Evolutionary conservation across 1,284 basidiomycete genomes (phyloP).

Genomic region (Malassezia arunalokei): DNA sequence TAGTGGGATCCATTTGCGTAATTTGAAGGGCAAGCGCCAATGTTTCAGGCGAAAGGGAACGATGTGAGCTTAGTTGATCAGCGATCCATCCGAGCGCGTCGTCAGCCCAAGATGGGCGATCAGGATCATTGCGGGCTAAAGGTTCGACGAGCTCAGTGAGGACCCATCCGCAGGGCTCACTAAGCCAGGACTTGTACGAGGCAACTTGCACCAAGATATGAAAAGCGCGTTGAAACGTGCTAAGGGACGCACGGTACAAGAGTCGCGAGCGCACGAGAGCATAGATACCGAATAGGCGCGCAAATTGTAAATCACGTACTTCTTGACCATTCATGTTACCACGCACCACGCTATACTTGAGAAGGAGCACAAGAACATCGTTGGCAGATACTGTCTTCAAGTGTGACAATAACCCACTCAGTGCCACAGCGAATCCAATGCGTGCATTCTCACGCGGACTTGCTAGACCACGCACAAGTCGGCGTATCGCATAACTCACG

Average conservation of each 20-base stretch:
- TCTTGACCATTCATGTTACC: conserved; percentile 59
- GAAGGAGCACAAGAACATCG: conserved; percentile 31
- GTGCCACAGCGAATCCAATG: conserved; percentile 83
- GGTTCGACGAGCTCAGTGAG: conserved; percentile 50
- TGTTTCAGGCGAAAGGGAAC: conserved; percentile 73
- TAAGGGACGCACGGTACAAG: conserved; percentile 57
- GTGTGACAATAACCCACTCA: conserved; percentile 79
- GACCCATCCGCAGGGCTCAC: conserved; percentile 82
- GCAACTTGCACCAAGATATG: conserved; percentile 60
- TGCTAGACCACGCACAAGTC: conserved; percentile 58
- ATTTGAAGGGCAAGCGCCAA: conserved; percentile 66
- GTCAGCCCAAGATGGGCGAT: conserved; percentile 18
- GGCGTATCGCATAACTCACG: conserved; percentile 48
- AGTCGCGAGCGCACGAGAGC: conserved; percentile 47
- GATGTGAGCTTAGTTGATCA: conserved; percentile 26
- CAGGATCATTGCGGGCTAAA: conserved; percentile 10
- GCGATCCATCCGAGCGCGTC: conserved; percentile 23
- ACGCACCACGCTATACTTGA: conserved; percentile 47
- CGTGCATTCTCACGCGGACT: conserved; percentile 84
- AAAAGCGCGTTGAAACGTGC: conserved; percentile 58
- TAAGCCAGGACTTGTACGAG: conserved; percentile 75
- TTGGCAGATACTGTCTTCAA: conserved; percentile 63
- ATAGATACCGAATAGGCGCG: conserved; percentile 77
- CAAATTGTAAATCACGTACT: conserved; percentile 81
- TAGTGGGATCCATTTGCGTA: conserved; percentile 7